A percentile compares a stretch with the other conserved stretches of the same genome.
These are phyloP conservation scores for Mycosphaerella arachidis DNA, from an alignment of 2,329 filamentous ascomycete species.

Conservation along the genomic window DNA sequence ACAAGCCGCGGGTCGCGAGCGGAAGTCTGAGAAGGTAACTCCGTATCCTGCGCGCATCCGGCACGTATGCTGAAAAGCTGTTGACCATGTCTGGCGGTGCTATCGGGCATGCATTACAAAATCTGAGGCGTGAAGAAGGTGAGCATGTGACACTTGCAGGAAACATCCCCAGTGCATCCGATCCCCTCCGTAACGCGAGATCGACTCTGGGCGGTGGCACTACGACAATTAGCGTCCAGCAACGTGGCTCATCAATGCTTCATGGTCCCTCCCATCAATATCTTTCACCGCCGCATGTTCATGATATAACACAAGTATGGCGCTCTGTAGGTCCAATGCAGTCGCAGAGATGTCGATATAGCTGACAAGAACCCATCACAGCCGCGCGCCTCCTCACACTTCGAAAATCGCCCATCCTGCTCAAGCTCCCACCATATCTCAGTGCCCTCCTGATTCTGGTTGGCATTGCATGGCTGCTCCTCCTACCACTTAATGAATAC, in stretches of 20 bases:
- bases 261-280: background rate
- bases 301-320: conserved; percentile 8
- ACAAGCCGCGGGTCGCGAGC: conserved; percentile 71
- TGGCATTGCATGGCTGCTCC: conserved; percentile 82
- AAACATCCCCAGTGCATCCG: background rate
- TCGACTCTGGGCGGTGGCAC: background rate
- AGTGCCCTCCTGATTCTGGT: conserved; percentile 79
- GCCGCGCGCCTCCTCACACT: conserved; percentile 60
- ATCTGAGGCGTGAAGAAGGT: background rate
- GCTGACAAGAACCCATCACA: conserved; percentile 2
- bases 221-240: background rate
- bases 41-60: conserved; percentile 69
- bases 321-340: conserved; percentile 5
- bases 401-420: conserved; percentile 73
- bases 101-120: background rate
- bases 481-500: conserved; percentile 86
- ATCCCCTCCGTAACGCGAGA: background rate
- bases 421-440: conserved; percentile 81
- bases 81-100: conserved; percentile 1
- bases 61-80: conserved; percentile 35
- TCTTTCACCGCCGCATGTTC: background rate
- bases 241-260: conserved; percentile 3
- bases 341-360: background rate
- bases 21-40: conserved; percentile 83
- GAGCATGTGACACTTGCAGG: background rate